Percentiles rank a stretch among this genome's conserved stretches.
Evolutionary conservation across 768 basidiomycete genomes (phyloP).

Genomic region (Hirschioporus abietinus): DNA sequence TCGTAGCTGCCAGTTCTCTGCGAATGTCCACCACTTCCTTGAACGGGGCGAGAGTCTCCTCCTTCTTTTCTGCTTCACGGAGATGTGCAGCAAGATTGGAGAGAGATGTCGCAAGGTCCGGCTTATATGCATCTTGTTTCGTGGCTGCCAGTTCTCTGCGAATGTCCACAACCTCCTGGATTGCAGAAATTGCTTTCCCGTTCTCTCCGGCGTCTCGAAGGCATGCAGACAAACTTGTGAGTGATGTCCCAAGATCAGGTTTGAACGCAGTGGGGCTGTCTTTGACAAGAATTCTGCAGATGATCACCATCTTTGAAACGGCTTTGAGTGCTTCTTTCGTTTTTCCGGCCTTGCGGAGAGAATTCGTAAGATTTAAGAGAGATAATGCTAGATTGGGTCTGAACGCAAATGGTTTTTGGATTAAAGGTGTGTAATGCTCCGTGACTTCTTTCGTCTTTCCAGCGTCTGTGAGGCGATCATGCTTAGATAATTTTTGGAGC

Average conservation of each 20-base stretch:
- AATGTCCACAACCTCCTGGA: neutral
- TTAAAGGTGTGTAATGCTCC: neutral
- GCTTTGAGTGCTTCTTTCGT: slow-evolving; percentile 2
- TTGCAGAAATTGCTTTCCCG: neutral
- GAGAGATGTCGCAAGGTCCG: neutral
- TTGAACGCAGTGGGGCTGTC: slow-evolving; percentile 6
- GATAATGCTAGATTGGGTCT: neutral
- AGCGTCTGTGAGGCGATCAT: neutral
- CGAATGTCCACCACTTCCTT: neutral
- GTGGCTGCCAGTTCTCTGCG: neutral
- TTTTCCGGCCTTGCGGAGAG: neutral
- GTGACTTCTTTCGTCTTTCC: neutral
- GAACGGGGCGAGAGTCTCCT: no score
- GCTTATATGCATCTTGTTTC: neutral
- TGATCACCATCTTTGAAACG: neutral
- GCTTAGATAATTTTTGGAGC: neutral
- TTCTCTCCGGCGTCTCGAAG: neutral
- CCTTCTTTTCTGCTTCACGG: neutral
- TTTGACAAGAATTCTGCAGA: slow-evolving; percentile 8
- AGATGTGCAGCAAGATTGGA: neutral
- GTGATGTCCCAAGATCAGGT: slow-evolving; percentile 6
- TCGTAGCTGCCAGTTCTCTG: neutral
- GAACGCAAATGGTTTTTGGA: neutral
- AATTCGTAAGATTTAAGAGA: neutral
- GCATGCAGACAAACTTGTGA: slow-evolving; percentile 8